Evolutionary conservation across 2,329 filamentous ascomycete genomes (phyloP).

Genomic region (Rutstroemia sp.): DNA sequence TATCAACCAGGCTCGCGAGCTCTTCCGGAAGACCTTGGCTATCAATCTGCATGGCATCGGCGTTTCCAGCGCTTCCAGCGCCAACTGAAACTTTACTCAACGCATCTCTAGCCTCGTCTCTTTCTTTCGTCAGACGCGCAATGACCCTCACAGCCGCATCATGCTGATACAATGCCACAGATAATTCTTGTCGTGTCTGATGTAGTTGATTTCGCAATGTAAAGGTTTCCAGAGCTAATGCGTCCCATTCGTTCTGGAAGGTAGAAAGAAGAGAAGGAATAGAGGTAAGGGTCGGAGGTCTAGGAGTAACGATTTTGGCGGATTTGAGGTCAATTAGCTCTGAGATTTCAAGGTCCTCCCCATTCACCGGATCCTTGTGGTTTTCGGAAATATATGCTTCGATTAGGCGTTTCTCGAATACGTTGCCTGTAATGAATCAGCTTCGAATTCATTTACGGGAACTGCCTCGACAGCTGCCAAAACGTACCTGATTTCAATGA

Average conservation of each 20-base stretch:
- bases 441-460: conserved; percentile 12
- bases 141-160: conserved; percentile 96
- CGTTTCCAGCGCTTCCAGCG: conserved; percentile 45
- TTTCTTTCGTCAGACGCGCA: conserved; percentile 79
- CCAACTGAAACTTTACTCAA: conserved; percentile 78
- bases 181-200: conserved; percentile 87
- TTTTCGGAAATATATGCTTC: conserved; percentile 92
- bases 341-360: conserved; percentile 73
- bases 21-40: conserved; percentile 66
- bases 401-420: conserved; percentile 93
- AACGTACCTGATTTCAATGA: conserved; percentile 85
- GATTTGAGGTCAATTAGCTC: conserved; percentile 86
- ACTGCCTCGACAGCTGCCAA: conserved; percentile 5
- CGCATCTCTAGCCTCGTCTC: conserved; percentile 86
- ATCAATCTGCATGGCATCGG: conserved; percentile 92
- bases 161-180: conserved; percentile 90
- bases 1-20: conserved; percentile 66
- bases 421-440: conserved; percentile 51
- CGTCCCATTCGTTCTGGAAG: conserved; percentile 98
- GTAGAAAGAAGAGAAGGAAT: conserved; percentile 89
- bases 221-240: conserved; percentile 83
- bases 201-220: conserved; percentile 83
- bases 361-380: conserved; percentile 84
- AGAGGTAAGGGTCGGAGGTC: conserved; percentile 89
- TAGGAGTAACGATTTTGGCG: conserved; percentile 74